A percentile compares a stretch with the other conserved stretches of the same genome.
These are phyloP conservation scores for Hyaloscypha variabilis DNA, from an alignment of 495 filamentous ascomycete genomes.

Conservation along the genomic window DNA sequence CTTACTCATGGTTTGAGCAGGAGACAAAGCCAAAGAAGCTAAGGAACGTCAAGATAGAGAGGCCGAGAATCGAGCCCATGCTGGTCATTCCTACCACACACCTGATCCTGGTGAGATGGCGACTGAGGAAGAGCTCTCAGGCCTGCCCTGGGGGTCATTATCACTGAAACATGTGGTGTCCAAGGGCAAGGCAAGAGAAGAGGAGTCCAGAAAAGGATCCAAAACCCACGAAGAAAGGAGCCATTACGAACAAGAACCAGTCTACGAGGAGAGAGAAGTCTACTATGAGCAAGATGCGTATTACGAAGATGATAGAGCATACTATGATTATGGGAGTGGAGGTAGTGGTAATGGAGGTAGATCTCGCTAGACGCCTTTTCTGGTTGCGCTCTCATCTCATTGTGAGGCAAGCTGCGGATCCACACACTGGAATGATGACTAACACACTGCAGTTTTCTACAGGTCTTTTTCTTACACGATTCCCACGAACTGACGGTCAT, in stretches of 20 bases:
- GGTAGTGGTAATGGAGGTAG: slow-evolving; percentile 30
- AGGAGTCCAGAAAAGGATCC: slow-evolving; percentile 36
- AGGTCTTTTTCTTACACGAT: slow-evolving; percentile 5
- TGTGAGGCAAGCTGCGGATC: background rate
- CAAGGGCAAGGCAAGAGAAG: slow-evolving; percentile 51
- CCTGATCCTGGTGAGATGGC: slow-evolving; percentile 53
- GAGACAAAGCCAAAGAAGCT: slow-evolving; percentile 60
- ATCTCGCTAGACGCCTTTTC: slow-evolving; percentile 22
- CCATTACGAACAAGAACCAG: slow-evolving; percentile 19
- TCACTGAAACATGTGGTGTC: slow-evolving; percentile 57
- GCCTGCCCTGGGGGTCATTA: slow-evolving; percentile 66
- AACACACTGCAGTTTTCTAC: slow-evolving; percentile 3
- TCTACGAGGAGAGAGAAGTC: slow-evolving; percentile 22
- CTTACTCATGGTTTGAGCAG: slow-evolving; percentile 32
- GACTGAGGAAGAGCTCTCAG: slow-evolving; percentile 51
- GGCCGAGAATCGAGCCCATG: slow-evolving; percentile 55
- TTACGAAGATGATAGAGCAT: slow-evolving; percentile 29
- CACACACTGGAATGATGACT: background rate
- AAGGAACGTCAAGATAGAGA: slow-evolving; percentile 60
- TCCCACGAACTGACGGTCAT: slow-evolving; percentile 1
- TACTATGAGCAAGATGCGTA: slow-evolving; percentile 31
- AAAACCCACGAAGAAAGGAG: slow-evolving; percentile 20
- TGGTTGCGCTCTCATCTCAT: background rate
- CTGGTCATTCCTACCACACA: slow-evolving; percentile 57
- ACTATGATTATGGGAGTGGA: slow-evolving; percentile 32